Conservation (phyloP, 495 filamentous ascomycete genomes). For the Penicillium steckii region DNA sequence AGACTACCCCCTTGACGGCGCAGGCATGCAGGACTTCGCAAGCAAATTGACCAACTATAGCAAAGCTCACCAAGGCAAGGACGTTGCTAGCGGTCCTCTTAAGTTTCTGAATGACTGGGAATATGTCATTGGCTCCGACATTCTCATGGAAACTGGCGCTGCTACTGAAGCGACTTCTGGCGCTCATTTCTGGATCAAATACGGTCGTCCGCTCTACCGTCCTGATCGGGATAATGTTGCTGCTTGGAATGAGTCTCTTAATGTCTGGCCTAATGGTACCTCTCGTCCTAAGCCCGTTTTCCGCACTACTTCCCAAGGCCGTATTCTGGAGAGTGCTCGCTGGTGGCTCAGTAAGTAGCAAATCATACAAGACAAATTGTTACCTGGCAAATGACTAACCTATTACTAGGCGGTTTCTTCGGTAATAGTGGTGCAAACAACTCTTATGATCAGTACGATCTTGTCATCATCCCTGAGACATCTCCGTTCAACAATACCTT, state of each 20-base stretch:
- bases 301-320: slow-evolving; percentile 47
- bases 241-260: slow-evolving; percentile 42
- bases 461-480: slow-evolving; percentile 49
- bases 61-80: slow-evolving; percentile 25
- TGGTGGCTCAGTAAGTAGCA: slow-evolving; percentile 40
- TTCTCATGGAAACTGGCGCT: slow-evolving; percentile 47
- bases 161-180: slow-evolving; percentile 50
- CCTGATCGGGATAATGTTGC: slow-evolving; percentile 37
- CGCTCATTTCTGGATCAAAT: slow-evolving; percentile 50
- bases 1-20: slow-evolving; percentile 37
- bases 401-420: slow-evolving; percentile 34
- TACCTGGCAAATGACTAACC: slow-evolving; percentile 3
- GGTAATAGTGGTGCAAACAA: slow-evolving; percentile 37
- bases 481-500: slow-evolving; percentile 50
- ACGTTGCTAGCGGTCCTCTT: slow-evolving; percentile 42
- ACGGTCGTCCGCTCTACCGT: slow-evolving; percentile 49
- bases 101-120: slow-evolving; percentile 50
- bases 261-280: slow-evolving; percentile 44
- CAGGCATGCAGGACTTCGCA: slow-evolving; percentile 44
- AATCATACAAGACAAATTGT: not conserved
- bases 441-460: slow-evolving; percentile 40
- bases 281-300: slow-evolving; percentile 43
- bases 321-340: slow-evolving; percentile 48
- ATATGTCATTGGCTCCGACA: slow-evolving; percentile 42
- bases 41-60: slow-evolving; percentile 48